phyloP scores from a whole-genome alignment of 192 early-diverging fungal genomes.

The Podila clonocystis region DNA sequence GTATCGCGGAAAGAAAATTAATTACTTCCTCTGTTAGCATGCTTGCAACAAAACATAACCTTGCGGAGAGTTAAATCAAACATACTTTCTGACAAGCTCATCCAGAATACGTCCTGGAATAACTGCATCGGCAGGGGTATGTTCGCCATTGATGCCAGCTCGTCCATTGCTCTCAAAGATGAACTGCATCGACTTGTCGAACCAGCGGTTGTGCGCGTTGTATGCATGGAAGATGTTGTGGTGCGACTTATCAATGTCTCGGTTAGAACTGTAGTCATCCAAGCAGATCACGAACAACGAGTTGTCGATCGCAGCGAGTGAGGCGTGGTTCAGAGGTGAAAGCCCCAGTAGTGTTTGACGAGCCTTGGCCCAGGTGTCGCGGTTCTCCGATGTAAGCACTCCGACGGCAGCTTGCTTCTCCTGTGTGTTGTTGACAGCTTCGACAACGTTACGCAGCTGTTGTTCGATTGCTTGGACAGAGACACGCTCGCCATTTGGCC shows the following conservation, averaged over 20 bases:
- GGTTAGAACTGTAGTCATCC: slow-evolving; percentile 75
- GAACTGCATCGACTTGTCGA: slow-evolving; percentile 94
- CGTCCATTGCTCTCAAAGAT: slow-evolving; percentile 87
- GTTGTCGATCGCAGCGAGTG: slow-evolving; percentile 71
- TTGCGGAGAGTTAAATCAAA: neutral
- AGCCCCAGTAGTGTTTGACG: slow-evolving; percentile 39
- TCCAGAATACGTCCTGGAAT: slow-evolving; percentile 86
- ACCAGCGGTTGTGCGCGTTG: slow-evolving; percentile 91
- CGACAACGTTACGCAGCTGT: slow-evolving; percentile 53
- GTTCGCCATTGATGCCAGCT: slow-evolving; percentile 95
- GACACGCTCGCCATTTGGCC: slow-evolving; percentile 71
- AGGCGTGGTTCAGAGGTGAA: slow-evolving; percentile 53
- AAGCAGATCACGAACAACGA: slow-evolving; percentile 91
- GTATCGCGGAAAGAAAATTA: neutral
- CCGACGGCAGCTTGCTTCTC: slow-evolving; percentile 76
- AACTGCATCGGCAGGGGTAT: slow-evolving; percentile 93
- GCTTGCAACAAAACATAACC: no score
- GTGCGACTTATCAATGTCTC: slow-evolving; percentile 72
- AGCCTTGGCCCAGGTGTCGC: slow-evolving; percentile 85
- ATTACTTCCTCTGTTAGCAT: neutral
- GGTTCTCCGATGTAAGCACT: slow-evolving; percentile 84
- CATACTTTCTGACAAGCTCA: slow-evolving; percentile 72
- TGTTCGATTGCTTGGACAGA: slow-evolving; percentile 55
- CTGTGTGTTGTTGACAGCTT: slow-evolving; percentile 54
- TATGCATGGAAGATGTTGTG: slow-evolving; percentile 82